Conservation (phyloP, 352 stramenopile genomes). For the Phytophthora tubulina region DNA sequence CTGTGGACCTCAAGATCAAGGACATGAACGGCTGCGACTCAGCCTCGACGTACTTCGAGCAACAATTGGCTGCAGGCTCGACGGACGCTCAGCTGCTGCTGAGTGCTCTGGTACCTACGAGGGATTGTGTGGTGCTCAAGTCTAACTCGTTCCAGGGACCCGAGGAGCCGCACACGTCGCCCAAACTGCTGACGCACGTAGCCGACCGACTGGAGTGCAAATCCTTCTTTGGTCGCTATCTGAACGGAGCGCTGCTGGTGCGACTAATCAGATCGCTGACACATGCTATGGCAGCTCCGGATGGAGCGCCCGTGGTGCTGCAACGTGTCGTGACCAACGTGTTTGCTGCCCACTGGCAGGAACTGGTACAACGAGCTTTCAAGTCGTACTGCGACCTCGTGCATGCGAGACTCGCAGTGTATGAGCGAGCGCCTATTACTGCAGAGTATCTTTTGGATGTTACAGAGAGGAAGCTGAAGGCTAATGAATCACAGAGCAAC, state of each 20-base stretch:
- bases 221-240: slow-evolving; percentile 69
- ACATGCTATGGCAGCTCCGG: slow-evolving; percentile 45
- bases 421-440: slow-evolving; percentile 66
- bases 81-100: slow-evolving; percentile 65
- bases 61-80: slow-evolving; percentile 55
- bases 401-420: slow-evolving; percentile 66
- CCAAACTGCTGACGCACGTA: slow-evolving; percentile 68
- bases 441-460: slow-evolving; percentile 76
- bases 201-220: slow-evolving; percentile 62
- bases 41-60: slow-evolving; percentile 73
- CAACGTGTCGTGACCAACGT: slow-evolving; percentile 74
- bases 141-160: slow-evolving; percentile 53
- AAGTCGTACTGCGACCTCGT: slow-evolving; percentile 71
- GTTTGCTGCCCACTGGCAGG: slow-evolving; percentile 66
- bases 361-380: slow-evolving; percentile 61
- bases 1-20: slow-evolving; percentile 82
- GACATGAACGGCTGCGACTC: slow-evolving; percentile 79
- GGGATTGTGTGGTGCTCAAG: slow-evolving; percentile 77
- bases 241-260: slow-evolving; percentile 64
- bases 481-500: slow-evolving; percentile 45
- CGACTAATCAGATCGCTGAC: slow-evolving; percentile 63
- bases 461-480: slow-evolving; percentile 72
- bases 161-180: slow-evolving; percentile 56
- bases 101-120: slow-evolving; percentile 43
- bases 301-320: slow-evolving; percentile 54